These are phyloP conservation scores for Eimeria praecox DNA, from an alignment of 169 alveolate genomes.

Conservation along the genomic window DNA sequence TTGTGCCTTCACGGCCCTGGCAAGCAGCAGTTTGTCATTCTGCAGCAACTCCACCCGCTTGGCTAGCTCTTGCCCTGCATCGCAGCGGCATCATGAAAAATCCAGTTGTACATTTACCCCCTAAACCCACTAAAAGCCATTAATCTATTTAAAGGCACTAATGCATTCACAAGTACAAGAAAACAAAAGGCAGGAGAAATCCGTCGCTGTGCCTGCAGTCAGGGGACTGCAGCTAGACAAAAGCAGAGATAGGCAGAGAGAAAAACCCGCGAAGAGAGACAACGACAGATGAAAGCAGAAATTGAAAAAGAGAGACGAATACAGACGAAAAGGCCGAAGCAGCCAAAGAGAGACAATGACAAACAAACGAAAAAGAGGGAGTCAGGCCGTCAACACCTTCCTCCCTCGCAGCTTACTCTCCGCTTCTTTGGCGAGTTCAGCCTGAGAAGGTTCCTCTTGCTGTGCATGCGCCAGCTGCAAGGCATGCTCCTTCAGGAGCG, in stretches of 20 bases:
- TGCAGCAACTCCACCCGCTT: constrained; percentile 74
- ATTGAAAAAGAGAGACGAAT: too few species aligned
- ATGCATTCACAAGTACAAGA: background rate
- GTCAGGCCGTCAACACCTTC: background rate
- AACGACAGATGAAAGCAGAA: background rate
- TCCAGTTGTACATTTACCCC: background rate
- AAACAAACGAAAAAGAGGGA: background rate
- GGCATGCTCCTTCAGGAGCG: constrained; percentile 75
- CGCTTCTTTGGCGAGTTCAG: constrained; percentile 62
- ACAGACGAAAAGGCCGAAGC: too few species aligned
- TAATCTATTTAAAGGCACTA: too few species aligned
- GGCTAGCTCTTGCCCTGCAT: constrained; percentile 62
- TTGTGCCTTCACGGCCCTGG: constrained; percentile 78
- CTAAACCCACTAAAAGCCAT: background rate
- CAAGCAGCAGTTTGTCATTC: constrained; percentile 74
- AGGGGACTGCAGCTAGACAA: too few species aligned
- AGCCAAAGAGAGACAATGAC: too few species aligned
- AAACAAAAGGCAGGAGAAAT: too few species aligned
- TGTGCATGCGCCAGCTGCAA: constrained; percentile 65
- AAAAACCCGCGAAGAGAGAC: background rate
- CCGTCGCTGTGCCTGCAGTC: too few species aligned
- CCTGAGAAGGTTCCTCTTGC: constrained; percentile 15
- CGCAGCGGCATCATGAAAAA: background rate
- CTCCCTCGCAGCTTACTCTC: constrained; percentile 3
- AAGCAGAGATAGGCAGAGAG: too few species aligned